A percentile compares a stretch with the other conserved stretches of the same genome.
Evolutionary conservation across 2,329 filamentous ascomycete genomes (phyloP).

Genomic region (Nigrograna mackinnonii): DNA sequence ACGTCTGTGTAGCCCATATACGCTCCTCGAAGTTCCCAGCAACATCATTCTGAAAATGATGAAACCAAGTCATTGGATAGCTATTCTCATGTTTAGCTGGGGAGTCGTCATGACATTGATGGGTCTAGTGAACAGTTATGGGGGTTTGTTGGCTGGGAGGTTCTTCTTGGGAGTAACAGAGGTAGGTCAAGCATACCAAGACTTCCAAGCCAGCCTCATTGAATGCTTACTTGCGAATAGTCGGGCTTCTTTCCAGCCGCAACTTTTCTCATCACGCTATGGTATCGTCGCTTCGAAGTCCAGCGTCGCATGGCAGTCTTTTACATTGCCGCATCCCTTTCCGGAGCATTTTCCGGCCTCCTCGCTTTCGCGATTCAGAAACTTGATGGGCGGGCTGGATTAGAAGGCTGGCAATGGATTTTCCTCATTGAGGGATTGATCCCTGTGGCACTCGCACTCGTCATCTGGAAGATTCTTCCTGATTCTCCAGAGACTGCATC

Average conservation of each 20-base stretch:
- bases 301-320: slow-evolving; percentile 40
- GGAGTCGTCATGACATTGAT: slow-evolving; percentile 48
- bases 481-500: slow-evolving; percentile 50
- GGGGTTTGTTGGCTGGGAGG: slow-evolving; percentile 52
- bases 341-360: slow-evolving; percentile 39
- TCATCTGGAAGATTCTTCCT: slow-evolving; percentile 58
- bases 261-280: slow-evolving; percentile 45
- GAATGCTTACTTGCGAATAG: slow-evolving; percentile 15
- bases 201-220: neutral
- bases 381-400: slow-evolving; percentile 28
- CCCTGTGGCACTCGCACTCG: slow-evolving; percentile 42
- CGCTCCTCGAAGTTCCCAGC: slow-evolving; percentile 37
- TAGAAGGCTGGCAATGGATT: slow-evolving; percentile 39
- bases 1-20: no score
- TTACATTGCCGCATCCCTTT: slow-evolving; percentile 35
- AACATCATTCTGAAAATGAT: slow-evolving; percentile 48
- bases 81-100: slow-evolving; percentile 43
- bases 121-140: slow-evolving; percentile 52
- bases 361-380: slow-evolving; percentile 38
- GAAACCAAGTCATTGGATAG: slow-evolving; percentile 44
- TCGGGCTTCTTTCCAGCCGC: slow-evolving; percentile 69
- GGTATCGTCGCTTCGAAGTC: slow-evolving; percentile 39
- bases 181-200: slow-evolving; percentile 19
- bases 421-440: slow-evolving; percentile 30
- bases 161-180: slow-evolving; percentile 46